Conservation (phyloP, 495 filamentous ascomycete species). For the Penicillium dipodomyicola region DNA sequence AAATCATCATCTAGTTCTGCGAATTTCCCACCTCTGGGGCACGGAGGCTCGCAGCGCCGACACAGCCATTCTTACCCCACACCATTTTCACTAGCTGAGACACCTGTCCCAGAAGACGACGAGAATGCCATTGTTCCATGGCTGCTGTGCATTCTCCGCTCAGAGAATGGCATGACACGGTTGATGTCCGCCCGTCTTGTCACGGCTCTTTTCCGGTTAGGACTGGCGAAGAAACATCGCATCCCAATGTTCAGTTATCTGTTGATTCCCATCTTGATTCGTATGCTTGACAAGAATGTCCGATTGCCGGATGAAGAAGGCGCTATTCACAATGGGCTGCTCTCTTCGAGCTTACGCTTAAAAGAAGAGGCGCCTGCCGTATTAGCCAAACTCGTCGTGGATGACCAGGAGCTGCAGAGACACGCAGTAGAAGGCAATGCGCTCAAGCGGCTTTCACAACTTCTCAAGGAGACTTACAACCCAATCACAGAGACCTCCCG, state of each 20-base stretch:
- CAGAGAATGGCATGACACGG: slow-evolving; percentile 59
- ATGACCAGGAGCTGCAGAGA: slow-evolving; percentile 72
- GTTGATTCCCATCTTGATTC: slow-evolving; percentile 68
- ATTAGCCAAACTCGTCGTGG: slow-evolving; percentile 73
- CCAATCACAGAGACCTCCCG: slow-evolving; percentile 36
- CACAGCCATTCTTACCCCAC: slow-evolving; percentile 42
- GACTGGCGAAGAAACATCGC: slow-evolving; percentile 60
- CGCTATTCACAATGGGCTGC: slow-evolving; percentile 40
- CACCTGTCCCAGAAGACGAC: slow-evolving; percentile 54
- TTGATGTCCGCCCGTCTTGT: slow-evolving; percentile 79
- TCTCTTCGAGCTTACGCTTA: slow-evolving; percentile 41
- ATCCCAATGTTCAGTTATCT: slow-evolving; percentile 62
- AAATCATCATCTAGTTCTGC: slow-evolving; percentile 33
- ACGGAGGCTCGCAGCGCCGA: slow-evolving; percentile 43
- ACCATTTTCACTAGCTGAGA: slow-evolving; percentile 36
- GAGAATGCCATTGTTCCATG: slow-evolving; percentile 81
- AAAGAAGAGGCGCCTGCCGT: slow-evolving; percentile 71
- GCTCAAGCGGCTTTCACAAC: slow-evolving; percentile 67
- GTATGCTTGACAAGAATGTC: slow-evolving; percentile 62
- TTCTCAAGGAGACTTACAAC: slow-evolving; percentile 71
- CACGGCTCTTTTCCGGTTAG: slow-evolving; percentile 69
- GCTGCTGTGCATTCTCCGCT: slow-evolving; percentile 70
- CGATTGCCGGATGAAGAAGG: slow-evolving; percentile 40
- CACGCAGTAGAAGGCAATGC: slow-evolving; percentile 76
- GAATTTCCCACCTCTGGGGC: slow-evolving; percentile 60